Evolutionary conservation across 257 asterid genomes (phyloP), one percentile per base, ranked within the genome.

Genomic region (Jasminum sambac): DNA sequence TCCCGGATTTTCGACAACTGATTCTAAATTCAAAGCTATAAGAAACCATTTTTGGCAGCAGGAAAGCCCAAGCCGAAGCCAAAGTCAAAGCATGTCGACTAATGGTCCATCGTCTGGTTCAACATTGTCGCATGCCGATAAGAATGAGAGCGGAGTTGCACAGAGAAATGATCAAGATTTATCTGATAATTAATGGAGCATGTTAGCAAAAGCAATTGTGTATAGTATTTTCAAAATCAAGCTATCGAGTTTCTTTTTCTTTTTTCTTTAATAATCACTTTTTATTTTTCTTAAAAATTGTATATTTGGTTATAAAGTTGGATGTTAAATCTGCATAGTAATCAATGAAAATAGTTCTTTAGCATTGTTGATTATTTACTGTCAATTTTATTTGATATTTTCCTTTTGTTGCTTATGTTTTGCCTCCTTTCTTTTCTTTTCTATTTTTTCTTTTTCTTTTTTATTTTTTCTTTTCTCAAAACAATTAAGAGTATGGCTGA

Each of bases 11-110:
- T 93, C 97, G 11, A 71, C 82, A 13, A 69, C 63, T 0, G 81
- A 84, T 79, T 78, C 96, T 0, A 87, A 84, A 70, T 79, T 80
- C 70, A 88, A 76, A 81, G 86, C 86, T 72, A 82, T 82, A 37
- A 85, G 97, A 73, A 90, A 76, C 81, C 96, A 93, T 82, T 93
- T 90, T 80, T 93, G 98, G 97, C 85, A 88, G 83, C 80, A 73
- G 36, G 89, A 89, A 1, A 87, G 85, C 65, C 91, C 87, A 1
- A 87, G 84, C 65, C 85, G 46, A 39, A 77, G 79, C 66, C 80
- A 74, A 39, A 77, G 79, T 64, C 80, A 74, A 13, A 90, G 95
- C 85, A 74, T 80, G 84, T 82, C 91, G n/a, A 83, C 87, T 0
- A 69, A 78, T 25, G 83, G 84, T 43, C 77, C 82, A 0, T 37